Evolutionary conservation across 768 basidiomycete genomes (phyloP).

Genomic region (Tubosaeta brunneosetosa): DNA sequence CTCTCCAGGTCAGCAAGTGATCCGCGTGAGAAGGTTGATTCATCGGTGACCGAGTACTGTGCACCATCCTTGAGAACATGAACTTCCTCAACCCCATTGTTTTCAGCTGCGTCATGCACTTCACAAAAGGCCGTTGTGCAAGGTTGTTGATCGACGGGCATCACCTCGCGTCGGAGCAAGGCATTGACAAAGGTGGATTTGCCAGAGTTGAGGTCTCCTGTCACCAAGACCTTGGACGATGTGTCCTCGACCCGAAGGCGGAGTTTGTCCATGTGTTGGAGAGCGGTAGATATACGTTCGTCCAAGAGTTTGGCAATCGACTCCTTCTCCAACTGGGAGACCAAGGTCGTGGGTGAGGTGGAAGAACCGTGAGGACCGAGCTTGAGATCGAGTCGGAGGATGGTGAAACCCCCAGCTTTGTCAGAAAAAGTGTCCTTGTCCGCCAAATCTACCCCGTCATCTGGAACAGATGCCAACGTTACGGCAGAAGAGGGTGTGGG

Average conservation of each 20-base stretch:
- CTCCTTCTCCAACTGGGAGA: constrained; percentile 86
- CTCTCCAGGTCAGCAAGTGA: constrained; percentile 68
- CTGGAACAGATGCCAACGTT: constrained; percentile 51
- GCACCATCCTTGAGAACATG: constrained; percentile 71
- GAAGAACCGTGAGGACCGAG: constrained; percentile 70
- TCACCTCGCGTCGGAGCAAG: constrained; percentile 80
- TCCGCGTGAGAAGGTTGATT: constrained; percentile 70
- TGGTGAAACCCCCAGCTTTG: constrained; percentile 64
- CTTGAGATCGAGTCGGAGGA: constrained; percentile 89
- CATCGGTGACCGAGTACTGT: constrained; percentile 65
- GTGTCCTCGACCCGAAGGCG: constrained; percentile 85
- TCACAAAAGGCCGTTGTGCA: constrained; percentile 97
- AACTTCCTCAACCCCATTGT: constrained; percentile 75
- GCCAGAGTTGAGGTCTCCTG: constrained; percentile 96
- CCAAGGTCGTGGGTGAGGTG: constrained; percentile 63
- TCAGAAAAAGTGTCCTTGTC: constrained; percentile 37
- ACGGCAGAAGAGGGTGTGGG: constrained; percentile 51
- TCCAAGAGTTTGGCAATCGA: constrained; percentile 91
- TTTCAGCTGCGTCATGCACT: constrained; percentile 86
- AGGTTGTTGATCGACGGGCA: constrained; percentile 98
- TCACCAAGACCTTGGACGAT: constrained; percentile 93
- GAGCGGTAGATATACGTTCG: constrained; percentile 69
- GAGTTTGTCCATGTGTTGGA: constrained; percentile 80
- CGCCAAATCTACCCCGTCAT: constrained; percentile 28
- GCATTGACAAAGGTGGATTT: constrained; percentile 99